Evolutionary conservation across 2,329 filamentous ascomycete genomes (phyloP).

Genomic region (Tolypocladium inflatum): DNA sequence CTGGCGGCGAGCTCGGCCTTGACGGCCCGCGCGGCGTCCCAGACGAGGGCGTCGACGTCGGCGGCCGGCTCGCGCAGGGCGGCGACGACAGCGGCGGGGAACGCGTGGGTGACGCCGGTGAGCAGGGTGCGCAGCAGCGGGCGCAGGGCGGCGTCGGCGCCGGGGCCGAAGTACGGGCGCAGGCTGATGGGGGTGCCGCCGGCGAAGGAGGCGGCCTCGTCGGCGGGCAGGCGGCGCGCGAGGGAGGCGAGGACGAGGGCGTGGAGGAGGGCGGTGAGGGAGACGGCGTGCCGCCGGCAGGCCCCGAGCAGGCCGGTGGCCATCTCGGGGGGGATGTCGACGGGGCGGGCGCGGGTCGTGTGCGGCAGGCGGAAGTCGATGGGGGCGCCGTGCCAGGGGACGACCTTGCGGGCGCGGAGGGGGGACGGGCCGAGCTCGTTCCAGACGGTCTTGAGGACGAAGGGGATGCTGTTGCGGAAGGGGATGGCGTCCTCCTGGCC

Average conservation of each 20-base stretch:
- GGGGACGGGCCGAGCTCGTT: conserved; percentile 27
- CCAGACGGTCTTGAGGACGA: conserved; percentile 31
- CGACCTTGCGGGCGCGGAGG: conserved; percentile 18
- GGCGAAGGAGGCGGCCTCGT: conserved; percentile 22
- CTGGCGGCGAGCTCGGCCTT: conserved; percentile 24
- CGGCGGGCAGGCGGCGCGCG: conserved; percentile 22
- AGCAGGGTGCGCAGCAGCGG: conserved; percentile 27
- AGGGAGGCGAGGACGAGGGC: conserved; percentile 33
- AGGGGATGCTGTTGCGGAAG: conserved; percentile 29
- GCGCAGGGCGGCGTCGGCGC: conserved; percentile 14
- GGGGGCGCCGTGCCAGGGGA: conserved; percentile 27
- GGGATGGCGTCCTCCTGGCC: conserved; percentile 30
- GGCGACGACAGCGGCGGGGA: conserved; percentile 13
- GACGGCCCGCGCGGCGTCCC: conserved; percentile 28
- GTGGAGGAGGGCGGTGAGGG: conserved; percentile 40
- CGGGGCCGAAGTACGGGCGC: conserved; percentile 23
- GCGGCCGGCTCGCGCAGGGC: conserved; percentile 12
- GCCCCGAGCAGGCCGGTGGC: conserved; percentile 23
- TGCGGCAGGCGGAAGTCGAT: conserved; percentile 26
- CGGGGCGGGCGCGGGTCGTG: conserved; percentile 22
- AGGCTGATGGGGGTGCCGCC: conserved; percentile 34
- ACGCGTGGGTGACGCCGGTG: conserved; percentile 22
- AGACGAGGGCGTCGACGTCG: conserved; percentile 24
- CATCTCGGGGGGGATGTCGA: conserved; percentile 22
- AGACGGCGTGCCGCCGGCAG: conserved; percentile 30